Evolutionary conservation across 139 green algal genomes (phyloP), one percentile per base, ranked within the genome.

Genomic region (Micromonas commoda): DNA sequence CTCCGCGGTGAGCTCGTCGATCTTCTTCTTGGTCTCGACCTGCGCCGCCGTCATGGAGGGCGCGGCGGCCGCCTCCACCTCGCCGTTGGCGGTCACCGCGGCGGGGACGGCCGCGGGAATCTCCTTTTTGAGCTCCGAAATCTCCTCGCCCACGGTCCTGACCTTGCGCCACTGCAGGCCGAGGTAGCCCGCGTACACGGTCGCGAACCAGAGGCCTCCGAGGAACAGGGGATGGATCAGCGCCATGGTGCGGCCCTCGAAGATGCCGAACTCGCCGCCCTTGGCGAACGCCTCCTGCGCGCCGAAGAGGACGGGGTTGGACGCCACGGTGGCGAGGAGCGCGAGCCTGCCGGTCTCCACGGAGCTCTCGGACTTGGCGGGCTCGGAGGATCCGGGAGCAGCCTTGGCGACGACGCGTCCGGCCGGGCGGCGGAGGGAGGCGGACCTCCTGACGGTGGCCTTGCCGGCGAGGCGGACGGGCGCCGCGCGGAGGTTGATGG

Each of bases 151-250:
- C 3, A 88, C 67, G 21, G 77, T 87, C 45, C 85, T 71, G 61
- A 86, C 77, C 24, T 71, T 77, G 53, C 90, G 83, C 86, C 90
- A 95, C 86, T 98, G 92, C 74, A 82, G 94, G 51, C 95, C 95
- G 2, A 97, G 91, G 52, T 88, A 97, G 20, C 86, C 95, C 3
- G 94, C 87, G 63, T 93, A 98, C 0, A 89, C n/a, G 0, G 87
- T 93, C 34, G 79, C 54, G 6, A 67, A 81, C 33, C 97, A 92
- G n/a, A 98, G 84, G 71, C 79, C 79, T 71, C 84, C 68, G 92
- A 97, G 95, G 2, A 96, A 81, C 0, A 85, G 82, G 4, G 94
- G 93, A 79, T 98, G 93, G 32, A 93, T 77, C n/a, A 97, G 82
- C 16, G 92, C 89, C 2, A 80, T 73, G 2, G 83, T 90, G 39